These are phyloP conservation scores for Catunica adiposa DNA, from an alignment of 2,329 filamentous ascomycete species.

Conservation along the genomic window DNA sequence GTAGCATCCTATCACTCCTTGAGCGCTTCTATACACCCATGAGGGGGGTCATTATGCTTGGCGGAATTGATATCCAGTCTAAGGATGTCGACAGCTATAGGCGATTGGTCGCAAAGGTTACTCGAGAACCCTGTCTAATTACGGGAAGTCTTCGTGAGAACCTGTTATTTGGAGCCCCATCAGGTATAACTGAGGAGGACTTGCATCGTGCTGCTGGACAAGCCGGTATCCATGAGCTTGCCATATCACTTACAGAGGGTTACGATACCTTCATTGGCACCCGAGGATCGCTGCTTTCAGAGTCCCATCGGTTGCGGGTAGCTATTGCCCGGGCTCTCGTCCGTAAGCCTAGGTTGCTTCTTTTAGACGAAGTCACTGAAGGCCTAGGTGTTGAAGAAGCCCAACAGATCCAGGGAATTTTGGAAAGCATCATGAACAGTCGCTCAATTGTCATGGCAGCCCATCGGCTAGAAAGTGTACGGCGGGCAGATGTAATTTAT, in stretches of 20 bases:
- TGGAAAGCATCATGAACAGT: constrained; percentile 28
- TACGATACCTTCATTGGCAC: constrained; percentile 44
- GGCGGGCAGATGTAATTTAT: constrained; percentile 28
- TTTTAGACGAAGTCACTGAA: constrained; percentile 54
- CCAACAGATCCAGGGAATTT: constrained; percentile 33
- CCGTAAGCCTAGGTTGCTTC: constrained; percentile 41
- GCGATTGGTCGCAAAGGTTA: constrained; percentile 35
- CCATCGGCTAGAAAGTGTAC: constrained; percentile 27
- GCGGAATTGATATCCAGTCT: constrained; percentile 25
- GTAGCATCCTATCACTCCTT: constrained; percentile 19
- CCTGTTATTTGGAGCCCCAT: constrained; percentile 31
- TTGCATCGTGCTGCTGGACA: constrained; percentile 23
- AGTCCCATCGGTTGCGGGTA: constrained; percentile 49
- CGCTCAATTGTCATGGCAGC: constrained; percentile 27
- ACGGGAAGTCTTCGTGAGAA: constrained; percentile 49
- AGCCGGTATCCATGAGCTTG: constrained; percentile 60
- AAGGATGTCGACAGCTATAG: constrained; percentile 35
- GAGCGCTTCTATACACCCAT: constrained; percentile 17
- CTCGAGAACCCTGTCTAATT: constrained; percentile 32
- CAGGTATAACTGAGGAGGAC: neutral
- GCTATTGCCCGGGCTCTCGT: constrained; percentile 49
- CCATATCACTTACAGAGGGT: constrained; percentile 45
- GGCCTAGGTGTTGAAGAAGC: constrained; percentile 45
- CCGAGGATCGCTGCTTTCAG: constrained; percentile 44
- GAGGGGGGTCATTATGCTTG: constrained; percentile 30